Base-by-base conservation (phyloP, 495 filamentous ascomycete genomes). In the Glonium stellatum region DNA sequence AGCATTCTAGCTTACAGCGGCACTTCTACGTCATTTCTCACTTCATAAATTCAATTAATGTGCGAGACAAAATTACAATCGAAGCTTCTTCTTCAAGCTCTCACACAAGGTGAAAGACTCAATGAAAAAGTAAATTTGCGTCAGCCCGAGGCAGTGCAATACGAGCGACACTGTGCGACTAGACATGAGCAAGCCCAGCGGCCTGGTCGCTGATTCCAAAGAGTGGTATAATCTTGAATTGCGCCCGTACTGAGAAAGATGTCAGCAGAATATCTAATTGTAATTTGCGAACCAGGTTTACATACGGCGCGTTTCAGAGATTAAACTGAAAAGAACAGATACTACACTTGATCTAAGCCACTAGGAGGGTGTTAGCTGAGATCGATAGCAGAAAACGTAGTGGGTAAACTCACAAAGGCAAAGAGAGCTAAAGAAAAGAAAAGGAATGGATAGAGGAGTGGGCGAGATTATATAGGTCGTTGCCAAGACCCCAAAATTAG, bases 321-420 rank as follows among this genome's bases (percentile, higher is more conserved):
- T 52, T 52, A 52, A 52, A 34, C 21, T 52, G 13, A 52, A 52
- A 52, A 52, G 48, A 52, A 52, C 21, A 52, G 48, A 52, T 52
- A 60, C 58, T 60, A 60, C 58, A 60, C 58, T 60, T 60, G 58
- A 60, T 60, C 58, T 60, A 54, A 54, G 58, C 48, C 48, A 60
- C 6, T 31, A n/a, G n/a, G n/a, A n/a, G n/a, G n/a, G n/a, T n/a
- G 27, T 31, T 6, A 31, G 27, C 27, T 3, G 6, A 31, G 27
- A 31, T n/a, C n/a, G n/a, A n/a, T n/a, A 6, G 27, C 27, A 31
- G 27, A 6, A 6, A 31, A 31, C 27, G 6, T n/a, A n/a, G n/a
- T n/a, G n/a, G n/a, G n/a, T n/a, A n/a, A n/a, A n/a, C n/a, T n/a
- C n/a, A n/a, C n/a, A 60, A 60, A 60, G 58, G 47, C 56, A 58